Percentiles rank a stretch among this genome's conserved stretches.
These are phyloP conservation scores for Immersiporthe knoxdaviesiana DNA, from an alignment of 2,329 filamentous ascomycete species.

Conservation along the genomic window DNA sequence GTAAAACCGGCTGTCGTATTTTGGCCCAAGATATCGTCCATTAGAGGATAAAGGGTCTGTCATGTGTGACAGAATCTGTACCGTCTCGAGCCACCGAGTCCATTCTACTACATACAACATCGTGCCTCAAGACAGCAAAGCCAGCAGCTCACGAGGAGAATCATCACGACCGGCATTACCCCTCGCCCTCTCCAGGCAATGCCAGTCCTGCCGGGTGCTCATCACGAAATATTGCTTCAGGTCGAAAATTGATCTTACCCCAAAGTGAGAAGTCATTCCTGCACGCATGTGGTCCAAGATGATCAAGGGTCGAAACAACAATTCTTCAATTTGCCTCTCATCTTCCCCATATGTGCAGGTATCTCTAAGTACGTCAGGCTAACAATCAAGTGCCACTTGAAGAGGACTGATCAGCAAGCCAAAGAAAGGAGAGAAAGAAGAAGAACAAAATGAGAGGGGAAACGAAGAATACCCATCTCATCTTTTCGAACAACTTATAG, in stretches of 20 bases:
- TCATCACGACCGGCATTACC: not conserved
- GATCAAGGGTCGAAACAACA: not conserved
- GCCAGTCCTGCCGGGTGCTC: not conserved
- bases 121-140: not conserved
- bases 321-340: slow-evolving; percentile 23
- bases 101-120: not conserved
- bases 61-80: too few relatives aligned
- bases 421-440: not conserved
- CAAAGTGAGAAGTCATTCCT: not conserved
- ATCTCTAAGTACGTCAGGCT: slow-evolving; percentile 25
- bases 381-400: slow-evolving; percentile 19
- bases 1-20: not conserved
- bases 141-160: not conserved
- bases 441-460: not conserved
- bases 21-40: not conserved
- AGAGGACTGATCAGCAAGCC: slow-evolving; percentile 5
- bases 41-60: too few relatives aligned
- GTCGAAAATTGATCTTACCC: not conserved
- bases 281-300: not conserved
- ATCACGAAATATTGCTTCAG: not conserved
- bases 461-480: not conserved
- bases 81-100: not conserved
- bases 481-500: slow-evolving; percentile 13
- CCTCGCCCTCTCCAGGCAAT: too few relatives aligned
- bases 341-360: slow-evolving; percentile 26